These are phyloP conservation scores for Aspergillus brasiliensis DNA, from an alignment of 2,329 filamentous ascomycete genomes.

Conservation along the genomic window DNA sequence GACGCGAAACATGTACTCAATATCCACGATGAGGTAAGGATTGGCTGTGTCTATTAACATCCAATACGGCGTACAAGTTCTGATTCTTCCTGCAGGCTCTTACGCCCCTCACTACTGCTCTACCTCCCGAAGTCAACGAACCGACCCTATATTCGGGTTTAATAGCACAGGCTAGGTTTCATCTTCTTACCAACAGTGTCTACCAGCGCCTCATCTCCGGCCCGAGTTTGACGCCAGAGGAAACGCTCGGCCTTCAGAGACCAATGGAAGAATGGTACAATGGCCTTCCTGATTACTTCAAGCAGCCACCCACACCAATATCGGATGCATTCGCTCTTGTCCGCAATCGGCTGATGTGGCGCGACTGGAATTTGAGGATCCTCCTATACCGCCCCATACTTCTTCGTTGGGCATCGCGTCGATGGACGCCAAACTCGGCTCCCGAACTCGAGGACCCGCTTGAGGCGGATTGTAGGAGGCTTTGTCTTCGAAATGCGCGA, in stretches of 20 bases:
- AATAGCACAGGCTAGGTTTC: constrained; percentile 46
- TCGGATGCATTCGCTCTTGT: constrained; percentile 42
- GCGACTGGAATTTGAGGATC: constrained; percentile 48
- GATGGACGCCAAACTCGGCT: constrained; percentile 35
- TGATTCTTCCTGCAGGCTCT: constrained; percentile 29
- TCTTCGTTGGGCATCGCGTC: constrained; percentile 42
- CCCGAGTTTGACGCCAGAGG: constrained; percentile 44
- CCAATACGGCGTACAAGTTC: background rate
- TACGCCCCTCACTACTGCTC: constrained; percentile 37
- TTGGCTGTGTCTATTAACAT: background rate
- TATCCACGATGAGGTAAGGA: constrained; percentile 43
- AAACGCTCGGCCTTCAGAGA: constrained; percentile 44
- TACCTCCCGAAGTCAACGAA: constrained; percentile 40
- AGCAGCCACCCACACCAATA: constrained; percentile 37
- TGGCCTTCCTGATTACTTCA: constrained; percentile 44
- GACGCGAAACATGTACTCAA: constrained; percentile 49
- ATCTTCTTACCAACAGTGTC: constrained; percentile 47
- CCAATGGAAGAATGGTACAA: constrained; percentile 48
- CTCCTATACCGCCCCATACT: constrained; percentile 48
- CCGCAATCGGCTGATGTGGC: constrained; percentile 45
- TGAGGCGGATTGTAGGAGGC: constrained; percentile 41
- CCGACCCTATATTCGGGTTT: constrained; percentile 49
- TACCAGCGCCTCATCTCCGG: constrained; percentile 49
- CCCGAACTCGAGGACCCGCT: constrained; percentile 36
- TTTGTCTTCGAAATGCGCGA: constrained; percentile 45